Percentiles rank a stretch among this genome's conserved stretches.
Evolutionary conservation across 2,329 filamentous ascomycete genomes (phyloP).

Genomic region (Coniella vitis): DNA sequence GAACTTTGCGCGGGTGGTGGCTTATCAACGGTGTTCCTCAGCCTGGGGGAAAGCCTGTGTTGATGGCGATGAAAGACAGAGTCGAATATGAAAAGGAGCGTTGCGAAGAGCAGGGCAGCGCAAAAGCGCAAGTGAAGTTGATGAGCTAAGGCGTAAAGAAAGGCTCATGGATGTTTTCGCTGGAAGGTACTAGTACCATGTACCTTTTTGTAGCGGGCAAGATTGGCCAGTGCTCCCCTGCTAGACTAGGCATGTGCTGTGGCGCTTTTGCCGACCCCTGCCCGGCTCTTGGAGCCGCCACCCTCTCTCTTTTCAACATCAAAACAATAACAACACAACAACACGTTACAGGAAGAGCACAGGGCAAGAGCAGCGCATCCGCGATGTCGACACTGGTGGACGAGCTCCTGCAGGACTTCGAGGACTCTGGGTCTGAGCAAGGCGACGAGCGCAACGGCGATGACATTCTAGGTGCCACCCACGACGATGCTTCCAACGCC

Average conservation of each 20-base stretch:
- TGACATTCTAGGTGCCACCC: constrained; percentile 36
- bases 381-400: constrained; percentile 86
- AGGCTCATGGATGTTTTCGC: constrained; percentile 10
- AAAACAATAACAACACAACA: no score
- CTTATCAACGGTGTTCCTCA: no score
- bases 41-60: no score
- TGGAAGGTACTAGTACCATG: not conserved
- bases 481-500: constrained; percentile 30
- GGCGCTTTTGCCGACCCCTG: not conserved
- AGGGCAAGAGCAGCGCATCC: no score
- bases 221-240: constrained; percentile 4
- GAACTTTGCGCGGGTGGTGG: no score
- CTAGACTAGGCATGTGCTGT: constrained; percentile 7
- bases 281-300: not conserved
- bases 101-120: not conserved
- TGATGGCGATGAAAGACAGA: not conserved
- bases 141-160: not conserved
- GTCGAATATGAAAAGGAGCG: not conserved
- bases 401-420: constrained; percentile 86
- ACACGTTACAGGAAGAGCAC: no score
- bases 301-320: no score
- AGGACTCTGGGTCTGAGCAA: constrained; percentile 74
- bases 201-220: not conserved
- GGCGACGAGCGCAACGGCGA: constrained; percentile 53
- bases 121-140: not conserved